Evolutionary conservation across 1,284 basidiomycete species (phyloP).

Genomic region (Cronartium ribicola): DNA sequence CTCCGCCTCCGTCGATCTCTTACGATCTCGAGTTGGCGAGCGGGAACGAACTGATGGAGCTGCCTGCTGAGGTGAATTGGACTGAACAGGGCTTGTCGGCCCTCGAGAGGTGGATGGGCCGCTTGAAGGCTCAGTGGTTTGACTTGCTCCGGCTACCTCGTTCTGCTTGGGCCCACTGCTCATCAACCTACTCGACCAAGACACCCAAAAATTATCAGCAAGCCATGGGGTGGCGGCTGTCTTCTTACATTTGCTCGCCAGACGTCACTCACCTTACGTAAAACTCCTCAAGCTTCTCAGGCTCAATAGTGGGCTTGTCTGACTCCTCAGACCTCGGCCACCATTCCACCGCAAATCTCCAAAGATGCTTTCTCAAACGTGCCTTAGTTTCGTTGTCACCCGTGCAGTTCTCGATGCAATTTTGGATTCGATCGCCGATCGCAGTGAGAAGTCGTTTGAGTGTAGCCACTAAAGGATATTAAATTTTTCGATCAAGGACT

Average conservation of each 20-base stretch:
- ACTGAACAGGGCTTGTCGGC: not conserved
- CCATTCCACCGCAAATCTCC: conserved; percentile 42
- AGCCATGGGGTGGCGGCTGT: not conserved
- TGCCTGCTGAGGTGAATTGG: not conserved
- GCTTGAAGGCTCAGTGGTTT: not conserved
- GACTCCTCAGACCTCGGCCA: conserved; percentile 38
- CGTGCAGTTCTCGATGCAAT: conserved; percentile 61
- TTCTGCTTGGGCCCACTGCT: not conserved
- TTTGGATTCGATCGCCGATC: conserved; percentile 87
- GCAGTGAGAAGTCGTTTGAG: conserved; percentile 91
- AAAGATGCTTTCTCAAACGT: conserved; percentile 36
- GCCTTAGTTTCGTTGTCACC: conserved; percentile 25
- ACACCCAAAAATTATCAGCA: not conserved
- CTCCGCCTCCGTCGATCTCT: not conserved
- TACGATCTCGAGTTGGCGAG: not conserved
- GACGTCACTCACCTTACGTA: conserved; percentile 27
- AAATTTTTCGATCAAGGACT: conserved; percentile 84
- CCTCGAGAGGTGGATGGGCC: not conserved
- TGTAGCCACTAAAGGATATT: conserved; percentile 86
- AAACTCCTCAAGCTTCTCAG: conserved; percentile 29
- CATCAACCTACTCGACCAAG: not conserved
- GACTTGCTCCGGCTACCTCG: not conserved
- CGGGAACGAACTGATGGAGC: not conserved
- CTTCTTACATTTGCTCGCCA: not conserved
- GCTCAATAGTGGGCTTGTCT: conserved; percentile 25